Percentiles rank a stretch among this genome's conserved stretches.
Evolutionary conservation across 495 filamentous ascomycete species (phyloP).

Genomic region (Paragyromitra xinjiangensis): DNA sequence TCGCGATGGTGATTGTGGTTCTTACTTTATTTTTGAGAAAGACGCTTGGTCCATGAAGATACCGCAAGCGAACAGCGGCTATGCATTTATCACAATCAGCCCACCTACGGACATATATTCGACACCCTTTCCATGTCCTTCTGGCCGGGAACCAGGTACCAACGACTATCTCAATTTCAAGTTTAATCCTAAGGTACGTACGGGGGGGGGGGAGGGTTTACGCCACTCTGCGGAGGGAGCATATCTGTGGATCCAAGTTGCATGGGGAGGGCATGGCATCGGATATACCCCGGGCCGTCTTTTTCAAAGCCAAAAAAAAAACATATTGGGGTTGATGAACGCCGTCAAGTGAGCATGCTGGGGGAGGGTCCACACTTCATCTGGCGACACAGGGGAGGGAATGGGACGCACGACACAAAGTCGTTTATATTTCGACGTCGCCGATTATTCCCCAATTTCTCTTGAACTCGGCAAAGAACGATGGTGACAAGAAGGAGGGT

Average conservation of each 20-base stretch:
- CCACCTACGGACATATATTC: constrained; percentile 28
- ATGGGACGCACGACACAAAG: neutral
- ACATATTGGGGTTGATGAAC: constrained; percentile 2
- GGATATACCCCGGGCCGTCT: constrained; percentile 28
- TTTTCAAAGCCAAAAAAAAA: neutral
- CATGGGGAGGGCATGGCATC: constrained; percentile 10
- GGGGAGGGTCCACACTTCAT: neutral
- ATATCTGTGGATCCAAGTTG: constrained; percentile 16
- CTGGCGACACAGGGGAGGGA: constrained; percentile 4
- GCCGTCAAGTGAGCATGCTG: neutral
- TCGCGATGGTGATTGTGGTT: constrained; percentile 8
- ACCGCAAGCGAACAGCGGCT: constrained; percentile 13
- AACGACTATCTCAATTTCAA: constrained; percentile 31
- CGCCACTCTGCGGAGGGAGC: constrained; percentile 15
- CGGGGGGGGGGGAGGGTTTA: neutral
- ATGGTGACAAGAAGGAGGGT: constrained; percentile 9
- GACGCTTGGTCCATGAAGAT: constrained; percentile 28
- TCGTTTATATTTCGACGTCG: neutral
- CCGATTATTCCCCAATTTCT: constrained; percentile 7
- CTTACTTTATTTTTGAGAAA: constrained; percentile 27
- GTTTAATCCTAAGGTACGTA: constrained; percentile 23
- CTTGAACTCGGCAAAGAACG: constrained; percentile 1
- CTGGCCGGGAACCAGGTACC: constrained; percentile 37
- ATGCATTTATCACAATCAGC: constrained; percentile 37
- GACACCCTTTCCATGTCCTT: neutral